These are phyloP conservation scores for Candida germanica DNA, from an alignment of 805 yeast genomes.

Conservation along the genomic window DNA sequence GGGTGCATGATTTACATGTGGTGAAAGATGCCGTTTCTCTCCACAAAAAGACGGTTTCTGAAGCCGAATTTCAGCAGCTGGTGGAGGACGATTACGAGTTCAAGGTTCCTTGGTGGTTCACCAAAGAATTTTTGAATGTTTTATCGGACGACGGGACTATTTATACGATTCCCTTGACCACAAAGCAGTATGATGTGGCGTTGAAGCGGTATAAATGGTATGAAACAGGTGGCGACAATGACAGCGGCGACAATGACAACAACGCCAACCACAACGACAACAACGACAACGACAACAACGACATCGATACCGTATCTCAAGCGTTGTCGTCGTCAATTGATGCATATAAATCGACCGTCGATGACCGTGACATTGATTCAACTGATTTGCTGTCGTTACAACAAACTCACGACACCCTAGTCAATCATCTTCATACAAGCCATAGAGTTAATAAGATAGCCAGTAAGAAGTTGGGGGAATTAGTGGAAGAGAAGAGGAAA, in stretches of 20 bases:
- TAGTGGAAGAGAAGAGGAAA: conserved; percentile 30
- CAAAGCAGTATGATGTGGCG: conserved; percentile 34
- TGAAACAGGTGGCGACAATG: conserved; percentile 7
- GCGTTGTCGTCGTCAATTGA: conserved; percentile 1
- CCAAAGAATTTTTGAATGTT: conserved; percentile 24
- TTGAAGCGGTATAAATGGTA: conserved; percentile 27
- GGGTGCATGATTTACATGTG: conserved; percentile 54
- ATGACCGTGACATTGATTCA: conserved; percentile 10
- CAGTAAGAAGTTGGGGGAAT: conserved; percentile 22
- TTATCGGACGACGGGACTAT: conserved; percentile 18
- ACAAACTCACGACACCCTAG: conserved; percentile 24
- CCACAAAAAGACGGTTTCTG: conserved; percentile 29
- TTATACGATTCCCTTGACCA: conserved; percentile 27
- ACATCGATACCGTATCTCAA: background rate
- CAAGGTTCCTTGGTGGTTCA: conserved; percentile 44
- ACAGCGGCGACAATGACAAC: background rate
- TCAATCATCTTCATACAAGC: conserved; percentile 35
- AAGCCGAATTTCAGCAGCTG: conserved; percentile 24
- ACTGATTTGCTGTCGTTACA: conserved; percentile 18
- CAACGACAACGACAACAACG: background rate
- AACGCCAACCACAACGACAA: conserved; percentile 1
- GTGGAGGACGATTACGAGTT: conserved; percentile 33
- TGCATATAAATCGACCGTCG: background rate
- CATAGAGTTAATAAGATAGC: conserved; percentile 37
- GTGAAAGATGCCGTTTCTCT: conserved; percentile 30